Conservation (phyloP, 78 protist genomes). For the Neovahlkampfia damariscottae region DNA sequence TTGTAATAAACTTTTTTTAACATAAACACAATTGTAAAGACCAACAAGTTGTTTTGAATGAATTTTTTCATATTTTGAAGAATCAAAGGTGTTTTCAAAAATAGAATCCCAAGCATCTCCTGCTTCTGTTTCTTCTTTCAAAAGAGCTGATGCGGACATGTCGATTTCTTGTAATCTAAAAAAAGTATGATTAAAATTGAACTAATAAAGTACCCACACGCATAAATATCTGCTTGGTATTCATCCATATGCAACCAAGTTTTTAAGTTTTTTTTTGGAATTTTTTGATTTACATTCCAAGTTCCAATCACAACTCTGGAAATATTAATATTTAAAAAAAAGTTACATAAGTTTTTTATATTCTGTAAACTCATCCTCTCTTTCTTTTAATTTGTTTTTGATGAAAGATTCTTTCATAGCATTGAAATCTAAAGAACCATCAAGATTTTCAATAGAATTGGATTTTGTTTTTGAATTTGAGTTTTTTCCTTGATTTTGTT, state of each 20-base stretch:
- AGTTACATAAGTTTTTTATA: neutral
- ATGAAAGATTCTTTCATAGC: neutral
- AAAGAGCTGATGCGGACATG: conserved; percentile 21
- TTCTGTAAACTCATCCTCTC: neutral
- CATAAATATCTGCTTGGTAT: conserved; percentile 1
- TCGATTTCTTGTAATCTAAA: conserved; percentile 24
- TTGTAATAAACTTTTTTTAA: conserved; percentile 20
- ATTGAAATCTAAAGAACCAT: no score
- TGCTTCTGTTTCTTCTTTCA: conserved; percentile 18
- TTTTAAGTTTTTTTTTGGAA: neutral
- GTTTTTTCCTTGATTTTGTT: no score
- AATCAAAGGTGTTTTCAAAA: neutral
- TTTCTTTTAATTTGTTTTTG: neutral
- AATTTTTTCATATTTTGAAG: conserved; percentile 6
- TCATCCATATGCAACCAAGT: neutral
- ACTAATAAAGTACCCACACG: no score
- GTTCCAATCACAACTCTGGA: conserved; percentile 8
- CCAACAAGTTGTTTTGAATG: conserved; percentile 59
- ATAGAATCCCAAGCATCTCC: neutral
- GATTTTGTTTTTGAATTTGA: no score
- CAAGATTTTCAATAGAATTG: no score
- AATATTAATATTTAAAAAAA: no score
- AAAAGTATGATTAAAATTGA: no score
- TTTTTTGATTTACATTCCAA: conserved; percentile 4
- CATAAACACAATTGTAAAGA: conserved; percentile 46